phyloP scores from a whole-genome alignment of 2,329 filamentous ascomycete species.

The Diaporthe caulivora region DNA sequence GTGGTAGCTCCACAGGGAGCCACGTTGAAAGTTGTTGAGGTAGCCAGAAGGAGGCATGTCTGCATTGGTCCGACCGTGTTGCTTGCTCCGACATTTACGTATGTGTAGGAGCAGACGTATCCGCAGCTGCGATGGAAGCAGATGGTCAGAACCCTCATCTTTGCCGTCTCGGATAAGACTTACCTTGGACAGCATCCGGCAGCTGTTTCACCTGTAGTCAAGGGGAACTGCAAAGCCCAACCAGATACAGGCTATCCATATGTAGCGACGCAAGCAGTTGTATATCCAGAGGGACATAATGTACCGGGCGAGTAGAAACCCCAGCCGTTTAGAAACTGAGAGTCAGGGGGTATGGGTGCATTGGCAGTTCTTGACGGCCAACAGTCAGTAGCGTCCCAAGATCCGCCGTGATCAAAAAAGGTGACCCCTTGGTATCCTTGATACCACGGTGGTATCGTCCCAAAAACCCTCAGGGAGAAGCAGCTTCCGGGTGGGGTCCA shows the following conservation, averaged over 20 bases:
- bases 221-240: not conserved
- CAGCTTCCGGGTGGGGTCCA: not conserved
- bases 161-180: not conserved
- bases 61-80: not conserved
- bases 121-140: not conserved
- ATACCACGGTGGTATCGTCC: not conserved
- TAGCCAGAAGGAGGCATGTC: not conserved
- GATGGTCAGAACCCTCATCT: not conserved
- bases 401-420: not conserved
- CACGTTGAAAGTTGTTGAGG: not conserved
- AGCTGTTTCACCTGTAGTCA: not conserved
- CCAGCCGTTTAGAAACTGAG: not conserved
- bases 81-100: not conserved
- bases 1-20: not conserved
- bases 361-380: not conserved
- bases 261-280: slow-evolving; percentile 2
- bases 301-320: not conserved
- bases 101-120: not conserved
- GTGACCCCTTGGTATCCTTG: not conserved
- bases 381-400: not conserved
- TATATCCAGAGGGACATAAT: not conserved
- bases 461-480: not conserved
- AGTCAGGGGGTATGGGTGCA: not conserved
- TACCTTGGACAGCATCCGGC: not conserved
- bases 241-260: not conserved